Evolutionary conservation across 371 early-diverging fungal genomes (phyloP).

Genomic region (Furculomyces boomerangus): DNA sequence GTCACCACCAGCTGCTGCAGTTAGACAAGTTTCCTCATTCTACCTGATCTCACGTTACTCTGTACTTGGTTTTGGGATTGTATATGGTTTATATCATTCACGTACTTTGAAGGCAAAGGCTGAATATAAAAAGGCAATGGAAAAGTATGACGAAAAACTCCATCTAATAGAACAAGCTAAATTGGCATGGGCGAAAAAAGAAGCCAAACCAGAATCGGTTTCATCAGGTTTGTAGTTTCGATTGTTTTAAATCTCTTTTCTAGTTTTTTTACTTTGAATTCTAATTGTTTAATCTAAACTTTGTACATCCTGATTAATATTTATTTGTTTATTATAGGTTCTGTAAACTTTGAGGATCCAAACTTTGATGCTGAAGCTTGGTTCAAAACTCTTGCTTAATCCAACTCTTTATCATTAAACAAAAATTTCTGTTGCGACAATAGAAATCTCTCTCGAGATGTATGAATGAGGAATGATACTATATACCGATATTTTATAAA

Average conservation of each 20-base stretch:
- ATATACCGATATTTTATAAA: too few relatives aligned
- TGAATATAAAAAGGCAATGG: slow-evolving; percentile 30
- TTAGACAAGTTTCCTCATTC: slow-evolving; percentile 2
- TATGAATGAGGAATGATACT: too few relatives aligned
- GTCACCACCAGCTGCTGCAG: neutral
- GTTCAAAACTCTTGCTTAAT: slow-evolving; percentile 14
- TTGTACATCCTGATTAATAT: neutral
- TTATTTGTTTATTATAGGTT: neutral
- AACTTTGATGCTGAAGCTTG: slow-evolving; percentile 23
- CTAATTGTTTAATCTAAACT: neutral
- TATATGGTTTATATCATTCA: slow-evolving; percentile 51
- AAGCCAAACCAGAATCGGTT: slow-evolving; percentile 22
- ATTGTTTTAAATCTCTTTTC: neutral
- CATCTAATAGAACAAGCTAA: slow-evolving; percentile 50
- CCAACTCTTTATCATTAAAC: too few relatives aligned
- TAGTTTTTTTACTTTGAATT: neutral
- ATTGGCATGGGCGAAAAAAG: slow-evolving; percentile 40
- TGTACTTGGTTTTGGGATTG: slow-evolving; percentile 46
- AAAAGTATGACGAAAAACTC: slow-evolving; percentile 44
- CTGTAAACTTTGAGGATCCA: slow-evolving; percentile 22
- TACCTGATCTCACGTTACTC: slow-evolving; percentile 30
- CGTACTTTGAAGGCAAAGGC: slow-evolving; percentile 40
- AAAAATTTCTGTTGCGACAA: too few relatives aligned
- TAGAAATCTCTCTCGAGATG: too few relatives aligned
- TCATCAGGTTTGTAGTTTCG: neutral